Conservation (phyloP, 768 basidiomycete species). For the Pisolithus microcarpus region DNA sequence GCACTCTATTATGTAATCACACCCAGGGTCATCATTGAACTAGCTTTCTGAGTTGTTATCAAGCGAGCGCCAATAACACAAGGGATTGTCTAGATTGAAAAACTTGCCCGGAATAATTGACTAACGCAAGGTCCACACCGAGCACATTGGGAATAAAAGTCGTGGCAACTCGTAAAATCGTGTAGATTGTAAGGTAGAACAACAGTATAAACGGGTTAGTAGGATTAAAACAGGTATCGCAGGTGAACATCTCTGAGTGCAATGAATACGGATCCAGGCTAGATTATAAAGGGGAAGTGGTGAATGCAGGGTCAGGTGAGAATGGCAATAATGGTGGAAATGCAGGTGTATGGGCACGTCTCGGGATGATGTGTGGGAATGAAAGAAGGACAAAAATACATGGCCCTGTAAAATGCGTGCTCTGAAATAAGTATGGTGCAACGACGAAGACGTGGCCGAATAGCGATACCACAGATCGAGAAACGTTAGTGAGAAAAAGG, state of each 20-base stretch:
- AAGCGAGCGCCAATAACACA: too few species aligned
- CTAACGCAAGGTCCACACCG: too few species aligned
- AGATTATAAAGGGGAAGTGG: neutral
- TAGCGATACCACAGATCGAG: neutral
- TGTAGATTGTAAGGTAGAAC: constrained; percentile 4
- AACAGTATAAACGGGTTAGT: constrained; percentile 4
- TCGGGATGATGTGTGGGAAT: neutral
- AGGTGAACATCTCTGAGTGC: neutral
- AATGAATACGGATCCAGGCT: neutral
- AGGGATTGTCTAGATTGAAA: too few species aligned
- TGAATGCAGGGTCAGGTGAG: neutral
- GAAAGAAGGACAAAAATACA: constrained; percentile 1
- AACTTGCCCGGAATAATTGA: too few species aligned
- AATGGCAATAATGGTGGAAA: neutral
- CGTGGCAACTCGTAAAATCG: neutral
- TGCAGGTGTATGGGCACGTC: neutral
- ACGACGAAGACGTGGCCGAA: constrained; percentile 4
- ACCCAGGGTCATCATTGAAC: too few species aligned
- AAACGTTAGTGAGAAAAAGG: constrained; percentile 4
- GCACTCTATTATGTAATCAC: too few species aligned
- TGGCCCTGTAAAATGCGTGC: constrained; percentile 12
- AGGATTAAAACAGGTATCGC: constrained; percentile 11
- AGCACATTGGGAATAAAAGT: neutral
- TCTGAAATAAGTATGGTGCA: constrained; percentile 28
- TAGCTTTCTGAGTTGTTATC: too few species aligned